Evolutionary conservation across 345 rosid genomes (phyloP).

Genomic region (Sonneratia caseolaris): DNA sequence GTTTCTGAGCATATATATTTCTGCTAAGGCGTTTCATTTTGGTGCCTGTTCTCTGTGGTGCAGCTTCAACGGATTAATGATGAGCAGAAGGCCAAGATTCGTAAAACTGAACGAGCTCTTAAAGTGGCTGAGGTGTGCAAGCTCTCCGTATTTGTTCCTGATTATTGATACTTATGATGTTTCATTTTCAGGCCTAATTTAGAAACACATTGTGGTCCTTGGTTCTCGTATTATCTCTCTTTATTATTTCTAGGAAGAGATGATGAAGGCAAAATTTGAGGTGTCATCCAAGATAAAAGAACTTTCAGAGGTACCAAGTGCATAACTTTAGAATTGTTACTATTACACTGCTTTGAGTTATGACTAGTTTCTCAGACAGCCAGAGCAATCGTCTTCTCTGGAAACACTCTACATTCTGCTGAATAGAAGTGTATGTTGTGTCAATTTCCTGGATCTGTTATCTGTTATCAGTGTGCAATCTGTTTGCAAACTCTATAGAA

Average conservation of each 20-base stretch:
- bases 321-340: no score
- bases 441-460: no score
- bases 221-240: neutral
- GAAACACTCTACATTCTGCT: no score
- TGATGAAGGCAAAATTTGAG: slow-evolving; percentile 71
- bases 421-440: no score
- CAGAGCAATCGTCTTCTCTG: no score
- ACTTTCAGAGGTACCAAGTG: slow-evolving; percentile 55
- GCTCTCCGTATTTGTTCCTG: neutral
- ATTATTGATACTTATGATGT: neutral
- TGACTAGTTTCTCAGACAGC: no score
- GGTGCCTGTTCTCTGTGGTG: slow-evolving; percentile 6
- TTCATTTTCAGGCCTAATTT: neutral
- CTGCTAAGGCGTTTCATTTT: no score
- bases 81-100: slow-evolving; percentile 64
- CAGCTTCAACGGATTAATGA: slow-evolving; percentile 74
- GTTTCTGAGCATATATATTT: neutral
- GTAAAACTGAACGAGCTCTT: slow-evolving; percentile 84
- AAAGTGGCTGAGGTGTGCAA: slow-evolving; percentile 76
- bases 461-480: no score
- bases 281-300: slow-evolving; percentile 57
- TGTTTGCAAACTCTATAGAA: no score
- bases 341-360: no score
- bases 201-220: neutral
- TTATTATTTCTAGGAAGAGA: slow-evolving; percentile 52